Base-by-base conservation (phyloP, 2,329 filamentous ascomycete genomes). In the Ophiosphaerella korrae region DNA sequence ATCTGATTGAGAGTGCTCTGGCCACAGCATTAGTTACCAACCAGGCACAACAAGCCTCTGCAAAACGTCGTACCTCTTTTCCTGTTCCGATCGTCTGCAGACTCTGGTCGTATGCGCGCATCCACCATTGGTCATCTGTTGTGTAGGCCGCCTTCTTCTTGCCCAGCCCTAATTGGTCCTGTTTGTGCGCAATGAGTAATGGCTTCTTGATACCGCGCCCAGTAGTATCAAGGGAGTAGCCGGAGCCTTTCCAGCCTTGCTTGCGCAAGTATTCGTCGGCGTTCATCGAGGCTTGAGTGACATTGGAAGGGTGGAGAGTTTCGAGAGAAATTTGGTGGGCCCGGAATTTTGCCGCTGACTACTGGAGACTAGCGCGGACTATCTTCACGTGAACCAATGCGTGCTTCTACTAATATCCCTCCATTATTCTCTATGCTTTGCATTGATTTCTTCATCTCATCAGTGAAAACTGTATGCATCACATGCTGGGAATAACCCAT, bases 21-120 rank as follows among this genome's bases (percentile, higher is more conserved):
- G 60, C 82, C 7, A 29, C 2, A 14, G 84, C 1, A 24, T 58
- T 41, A 55, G 48, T 18, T 1, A 9, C 6, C 12, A 5, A 3
- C 3, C 2, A 2, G 2, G 21, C 7, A 7, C 23, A 13, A 29
- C 13, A n/a, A 9, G 5, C 8, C 7, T n/a, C 5, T 7, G 8
- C 18, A 1, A 14, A 12, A 9, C 7, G 32, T 40, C 45, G 26
- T 59, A 70, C 66, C 39, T 68, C 64, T 45, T 68, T 52, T 0
- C 69, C 68, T 7, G 62, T 68, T 1, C 69, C 70, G 45, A 72
- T 81, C 3, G 88, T 89, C 73, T 94, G 89, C 58, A 97, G 78
- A 48, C 92, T 92, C 71, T 92, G 87, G 74, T 97, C 93, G 62
- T 96, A 97, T 9, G 94, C 94, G 51, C 90, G 88, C 75, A 96